Percentiles rank a stretch among this genome's conserved stretches.
Conservation (phyloP, 2,329 filamentous ascomycete species). For the Myriangium duriaei region DNA sequence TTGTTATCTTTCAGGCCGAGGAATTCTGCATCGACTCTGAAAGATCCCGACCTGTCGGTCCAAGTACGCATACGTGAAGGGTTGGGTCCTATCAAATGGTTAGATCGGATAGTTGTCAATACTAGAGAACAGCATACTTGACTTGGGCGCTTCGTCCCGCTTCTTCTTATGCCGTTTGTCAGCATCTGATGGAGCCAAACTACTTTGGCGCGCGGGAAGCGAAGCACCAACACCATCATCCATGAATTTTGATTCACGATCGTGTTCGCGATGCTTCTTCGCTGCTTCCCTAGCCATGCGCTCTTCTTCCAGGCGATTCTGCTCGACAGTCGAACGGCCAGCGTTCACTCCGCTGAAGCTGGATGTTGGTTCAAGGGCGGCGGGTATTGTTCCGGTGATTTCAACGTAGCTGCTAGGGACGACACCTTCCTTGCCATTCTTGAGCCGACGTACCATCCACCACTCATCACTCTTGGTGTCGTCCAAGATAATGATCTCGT, state of each 20-base stretch:
- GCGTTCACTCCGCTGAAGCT: conserved; percentile 45
- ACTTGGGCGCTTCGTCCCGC: conserved; percentile 57
- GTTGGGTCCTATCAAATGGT: conserved; percentile 61
- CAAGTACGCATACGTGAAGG: conserved; percentile 71
- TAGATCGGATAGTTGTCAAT: neutral
- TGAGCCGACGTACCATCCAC: conserved; percentile 88
- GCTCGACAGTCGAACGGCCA: conserved; percentile 58
- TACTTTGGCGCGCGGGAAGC: conserved; percentile 69
- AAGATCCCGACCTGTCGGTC: conserved; percentile 90
- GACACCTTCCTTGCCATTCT: conserved; percentile 88
- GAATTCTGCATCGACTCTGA: conserved; percentile 95
- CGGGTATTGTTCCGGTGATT: conserved; percentile 54
- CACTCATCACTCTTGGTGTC: conserved; percentile 91
- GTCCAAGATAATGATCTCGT: conserved; percentile 84
- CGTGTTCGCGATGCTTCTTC: conserved; percentile 44
- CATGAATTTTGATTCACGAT: conserved; percentile 40
- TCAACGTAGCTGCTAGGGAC: conserved; percentile 96
- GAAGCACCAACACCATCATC: conserved; percentile 68
- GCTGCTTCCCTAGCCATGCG: conserved; percentile 69
- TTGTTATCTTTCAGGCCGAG: conserved; percentile 89
- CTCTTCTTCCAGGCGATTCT: conserved; percentile 68
- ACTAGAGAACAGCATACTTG: conserved; percentile 47
- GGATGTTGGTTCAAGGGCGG: conserved; percentile 20
- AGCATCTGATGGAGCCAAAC: conserved; percentile 52
- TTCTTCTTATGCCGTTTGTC: conserved; percentile 51